Conservation (phyloP, 345 rosid species). For the Litchi chinensis region DNA sequence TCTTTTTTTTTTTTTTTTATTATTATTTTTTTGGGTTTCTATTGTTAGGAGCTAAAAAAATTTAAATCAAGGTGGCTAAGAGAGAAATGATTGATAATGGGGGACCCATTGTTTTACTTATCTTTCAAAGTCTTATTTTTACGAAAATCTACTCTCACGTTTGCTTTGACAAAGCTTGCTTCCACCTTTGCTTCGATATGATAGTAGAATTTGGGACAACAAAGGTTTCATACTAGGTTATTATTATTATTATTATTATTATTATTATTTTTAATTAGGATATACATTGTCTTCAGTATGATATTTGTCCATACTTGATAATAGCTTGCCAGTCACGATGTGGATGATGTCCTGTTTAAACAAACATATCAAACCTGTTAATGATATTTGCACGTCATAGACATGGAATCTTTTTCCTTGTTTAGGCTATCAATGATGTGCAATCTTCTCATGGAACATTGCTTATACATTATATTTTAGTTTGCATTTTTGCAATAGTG, state of each 20-base stretch:
- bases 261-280: background rate
- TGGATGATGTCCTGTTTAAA: background rate
- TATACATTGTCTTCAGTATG: background rate
- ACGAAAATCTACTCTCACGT: background rate
- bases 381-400: background rate
- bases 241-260: background rate
- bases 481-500: constrained; percentile 1
- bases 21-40: background rate
- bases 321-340: background rate
- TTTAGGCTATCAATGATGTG: background rate
- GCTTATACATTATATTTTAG: background rate
- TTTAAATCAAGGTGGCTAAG: background rate
- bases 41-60: background rate
- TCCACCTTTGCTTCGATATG: background rate
- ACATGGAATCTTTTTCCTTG: background rate
- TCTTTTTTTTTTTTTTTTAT: too few relatives aligned
- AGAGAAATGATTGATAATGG: background rate
- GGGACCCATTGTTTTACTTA: background rate
- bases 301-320: background rate
- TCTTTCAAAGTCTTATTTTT: background rate
- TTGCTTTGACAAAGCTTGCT: background rate
- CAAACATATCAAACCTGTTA: background rate
- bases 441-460: background rate
- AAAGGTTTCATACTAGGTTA: background rate
- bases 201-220: background rate